These are phyloP conservation scores for Irpex rosettiformis DNA, from an alignment of 1,284 basidiomycete species.

Conservation along the genomic window DNA sequence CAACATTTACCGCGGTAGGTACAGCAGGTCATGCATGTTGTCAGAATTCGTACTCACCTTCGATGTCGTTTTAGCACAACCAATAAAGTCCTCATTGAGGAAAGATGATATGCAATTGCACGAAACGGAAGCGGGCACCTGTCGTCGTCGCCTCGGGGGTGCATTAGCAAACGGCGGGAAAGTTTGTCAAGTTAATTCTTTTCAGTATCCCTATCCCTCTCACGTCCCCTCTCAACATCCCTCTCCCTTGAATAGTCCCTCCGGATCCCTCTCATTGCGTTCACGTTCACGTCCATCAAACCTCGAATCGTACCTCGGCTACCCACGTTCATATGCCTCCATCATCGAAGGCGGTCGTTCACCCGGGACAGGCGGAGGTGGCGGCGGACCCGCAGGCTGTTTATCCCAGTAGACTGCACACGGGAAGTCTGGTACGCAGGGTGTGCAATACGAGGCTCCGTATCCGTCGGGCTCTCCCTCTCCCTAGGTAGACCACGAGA, in stretches of 20 bases:
- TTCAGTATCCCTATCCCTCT: constrained; percentile 3
- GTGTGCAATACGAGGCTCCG: constrained; percentile 52
- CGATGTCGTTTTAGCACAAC: no score
- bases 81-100: no score
- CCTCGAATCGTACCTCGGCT: constrained; percentile 32
- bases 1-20: no score
- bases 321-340: constrained; percentile 21
- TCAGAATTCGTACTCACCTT: no score
- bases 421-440: constrained; percentile 16
- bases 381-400: constrained; percentile 2
- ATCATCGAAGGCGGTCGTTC: constrained; percentile 20
- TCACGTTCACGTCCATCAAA: constrained; percentile 25
- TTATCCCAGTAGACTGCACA: constrained; percentile 22
- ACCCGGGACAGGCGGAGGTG: constrained; percentile 15
- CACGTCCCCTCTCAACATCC: neutral
- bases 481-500: constrained; percentile 25
- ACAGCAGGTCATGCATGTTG: no score
- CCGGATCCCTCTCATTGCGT: constrained; percentile 2
- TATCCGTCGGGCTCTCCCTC: constrained; percentile 36
- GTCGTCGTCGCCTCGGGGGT: no score
- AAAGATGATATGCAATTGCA: no score
- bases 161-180: no score
- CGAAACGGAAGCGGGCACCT: no score
- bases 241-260: constrained; percentile 14
- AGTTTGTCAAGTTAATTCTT: no score